These are phyloP conservation scores for Chiua virens DNA, from an alignment of 768 basidiomycete genomes.

Conservation along the genomic window DNA sequence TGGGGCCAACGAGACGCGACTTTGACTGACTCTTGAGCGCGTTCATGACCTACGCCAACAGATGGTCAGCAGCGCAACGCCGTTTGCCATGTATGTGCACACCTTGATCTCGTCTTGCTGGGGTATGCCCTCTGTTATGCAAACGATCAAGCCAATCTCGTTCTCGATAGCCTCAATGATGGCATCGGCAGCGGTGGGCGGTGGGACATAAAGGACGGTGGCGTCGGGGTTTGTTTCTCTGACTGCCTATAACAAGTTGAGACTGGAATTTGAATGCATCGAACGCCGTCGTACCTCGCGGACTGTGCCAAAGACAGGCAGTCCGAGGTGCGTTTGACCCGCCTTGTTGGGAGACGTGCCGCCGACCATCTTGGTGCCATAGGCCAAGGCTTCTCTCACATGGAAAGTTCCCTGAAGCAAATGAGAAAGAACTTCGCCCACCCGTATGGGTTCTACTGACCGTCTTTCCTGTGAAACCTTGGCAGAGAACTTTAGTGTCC, in stretches of 20 bases:
- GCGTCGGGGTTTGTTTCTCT: constrained; percentile 86
- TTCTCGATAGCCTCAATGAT: constrained; percentile 99
- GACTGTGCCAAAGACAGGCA: constrained; percentile 92
- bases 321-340: constrained; percentile 90
- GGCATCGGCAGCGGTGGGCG: constrained; percentile 93
- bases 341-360: constrained; percentile 97
- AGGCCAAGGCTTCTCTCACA: constrained; percentile 87
- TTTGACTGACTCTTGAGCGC: constrained; percentile 92
- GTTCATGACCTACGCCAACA: constrained; percentile 69
- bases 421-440: constrained; percentile 3
- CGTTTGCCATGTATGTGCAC: constrained; percentile 19
- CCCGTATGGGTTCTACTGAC: constrained; percentile 40
- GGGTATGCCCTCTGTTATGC: constrained; percentile 98
- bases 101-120: constrained; percentile 95
- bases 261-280: neutral
- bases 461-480: constrained; percentile 97
- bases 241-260: constrained; percentile 63
- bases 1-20: constrained; percentile 95
- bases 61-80: neutral
- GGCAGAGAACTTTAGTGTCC: constrained; percentile 89
- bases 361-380: constrained; percentile 97
- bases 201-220: constrained; percentile 95
- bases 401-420: constrained; percentile 88
- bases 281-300: constrained; percentile 61
- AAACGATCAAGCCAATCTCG: constrained; percentile 96